phyloP scores from a whole-genome alignment of 805 yeast genomes.

The Saitoella complicata region DNA sequence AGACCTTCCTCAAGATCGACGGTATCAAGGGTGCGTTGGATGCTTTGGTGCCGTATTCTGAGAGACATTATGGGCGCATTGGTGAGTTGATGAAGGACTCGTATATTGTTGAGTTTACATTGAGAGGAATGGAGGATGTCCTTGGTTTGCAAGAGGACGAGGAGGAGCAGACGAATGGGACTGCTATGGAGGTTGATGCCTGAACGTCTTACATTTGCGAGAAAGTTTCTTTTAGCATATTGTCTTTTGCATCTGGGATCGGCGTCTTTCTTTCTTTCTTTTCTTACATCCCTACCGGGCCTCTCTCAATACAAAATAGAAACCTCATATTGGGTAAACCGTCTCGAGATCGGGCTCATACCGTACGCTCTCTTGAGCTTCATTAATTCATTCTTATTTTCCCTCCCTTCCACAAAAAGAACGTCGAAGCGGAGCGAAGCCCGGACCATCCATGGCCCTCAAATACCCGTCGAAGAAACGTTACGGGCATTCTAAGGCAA shows the following conservation, averaged over 20 bases:
- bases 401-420: too few relatives aligned
- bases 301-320: too few relatives aligned
- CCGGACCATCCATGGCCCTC: too few relatives aligned
- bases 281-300: too few relatives aligned
- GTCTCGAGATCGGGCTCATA: too few relatives aligned
- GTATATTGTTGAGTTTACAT: slow-evolving; percentile 66
- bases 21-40: slow-evolving; percentile 56
- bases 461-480: too few relatives aligned
- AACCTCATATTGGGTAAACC: too few relatives aligned
- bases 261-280: too few relatives aligned
- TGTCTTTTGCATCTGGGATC: not conserved
- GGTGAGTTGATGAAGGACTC: slow-evolving; percentile 76
- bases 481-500: too few relatives aligned
- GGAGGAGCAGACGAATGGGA: not conserved
- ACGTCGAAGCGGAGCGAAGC: too few relatives aligned
- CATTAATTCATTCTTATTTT: too few relatives aligned
- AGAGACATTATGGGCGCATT: slow-evolving; percentile 63
- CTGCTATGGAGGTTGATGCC: not conserved
- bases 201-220: not conserved
- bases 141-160: not conserved
- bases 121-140: slow-evolving; percentile 38
- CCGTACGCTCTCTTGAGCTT: too few relatives aligned
- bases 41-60: slow-evolving; percentile 72
- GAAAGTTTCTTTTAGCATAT: not conserved
- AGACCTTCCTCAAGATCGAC: slow-evolving; percentile 42